phyloP scores from a whole-genome alignment of 2,329 filamentous ascomycete species.

The Cryphonectria naterciae region DNA sequence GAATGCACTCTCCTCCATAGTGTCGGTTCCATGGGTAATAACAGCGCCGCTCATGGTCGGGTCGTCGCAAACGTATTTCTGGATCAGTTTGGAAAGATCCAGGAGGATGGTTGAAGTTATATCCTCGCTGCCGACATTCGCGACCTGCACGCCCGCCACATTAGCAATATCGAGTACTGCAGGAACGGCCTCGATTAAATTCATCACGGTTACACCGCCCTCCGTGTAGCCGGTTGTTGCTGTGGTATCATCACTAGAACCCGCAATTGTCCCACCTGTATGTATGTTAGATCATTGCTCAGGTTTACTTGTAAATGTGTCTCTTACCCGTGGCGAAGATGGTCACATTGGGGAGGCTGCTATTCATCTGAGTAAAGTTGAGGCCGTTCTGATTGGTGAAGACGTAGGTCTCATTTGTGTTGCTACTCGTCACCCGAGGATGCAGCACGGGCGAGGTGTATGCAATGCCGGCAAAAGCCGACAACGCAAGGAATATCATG shows the following conservation, averaged over 20 bases:
- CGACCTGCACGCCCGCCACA: constrained; percentile 56
- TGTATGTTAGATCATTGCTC: no score
- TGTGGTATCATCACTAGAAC: constrained; percentile 56
- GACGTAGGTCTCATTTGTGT: no score
- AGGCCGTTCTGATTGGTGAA: no score
- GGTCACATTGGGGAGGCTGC: constrained; percentile 55
- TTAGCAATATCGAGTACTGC: constrained; percentile 59
- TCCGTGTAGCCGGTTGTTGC: constrained; percentile 51
- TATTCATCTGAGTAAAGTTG: no score
- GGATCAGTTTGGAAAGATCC: constrained; percentile 46
- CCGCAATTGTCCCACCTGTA: no score
- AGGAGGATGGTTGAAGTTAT: constrained; percentile 55
- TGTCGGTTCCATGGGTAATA: constrained; percentile 69
- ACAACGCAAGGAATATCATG: no score
- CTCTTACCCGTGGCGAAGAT: constrained; percentile 51
- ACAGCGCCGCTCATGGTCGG: constrained; percentile 49
- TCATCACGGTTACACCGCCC: constrained; percentile 51
- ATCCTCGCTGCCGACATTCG: constrained; percentile 51
- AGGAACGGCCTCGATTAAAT: constrained; percentile 59
- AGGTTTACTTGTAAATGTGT: no score
- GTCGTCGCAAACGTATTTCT: constrained; percentile 21
- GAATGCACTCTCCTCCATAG: constrained; percentile 66
- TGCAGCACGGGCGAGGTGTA: no score
- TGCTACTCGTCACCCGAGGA: no score
- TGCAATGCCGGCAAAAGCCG: no score